A percentile compares a stretch with the other conserved stretches of the same genome.
Conservation (phyloP, 2,329 filamentous ascomycete species). For the Biscogniauxia mediterranea region DNA sequence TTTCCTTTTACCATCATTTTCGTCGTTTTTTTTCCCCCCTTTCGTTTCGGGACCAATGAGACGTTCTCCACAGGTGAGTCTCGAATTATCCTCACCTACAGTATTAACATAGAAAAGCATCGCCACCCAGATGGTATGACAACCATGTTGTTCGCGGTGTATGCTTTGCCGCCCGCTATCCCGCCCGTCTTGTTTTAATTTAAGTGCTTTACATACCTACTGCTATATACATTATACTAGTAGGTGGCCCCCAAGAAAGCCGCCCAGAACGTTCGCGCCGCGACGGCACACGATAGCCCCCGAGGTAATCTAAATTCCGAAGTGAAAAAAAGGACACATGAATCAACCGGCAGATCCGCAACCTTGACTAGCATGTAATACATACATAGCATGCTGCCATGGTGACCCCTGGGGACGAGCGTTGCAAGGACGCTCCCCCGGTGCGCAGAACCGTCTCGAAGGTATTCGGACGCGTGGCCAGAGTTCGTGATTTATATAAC, state of each 20-base stretch:
- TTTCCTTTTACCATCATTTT: too few species aligned
- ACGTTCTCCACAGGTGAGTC: too few species aligned
- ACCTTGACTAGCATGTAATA: background rate
- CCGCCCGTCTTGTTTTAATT: background rate
- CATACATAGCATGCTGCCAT: background rate
- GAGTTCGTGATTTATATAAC: background rate
- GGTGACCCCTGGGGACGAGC: too few species aligned
- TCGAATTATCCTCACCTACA: too few species aligned
- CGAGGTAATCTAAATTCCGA: background rate
- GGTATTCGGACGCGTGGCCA: background rate
- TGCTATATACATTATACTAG: too few species aligned
- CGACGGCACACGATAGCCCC: background rate
- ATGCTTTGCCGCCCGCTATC: background rate
- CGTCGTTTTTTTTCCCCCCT: too few species aligned
- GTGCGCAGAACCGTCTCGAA: background rate
- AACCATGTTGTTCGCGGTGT: background rate
- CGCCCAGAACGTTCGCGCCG: too few species aligned
- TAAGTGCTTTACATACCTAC: background rate
- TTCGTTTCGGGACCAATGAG: too few species aligned
- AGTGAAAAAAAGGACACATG: background rate
- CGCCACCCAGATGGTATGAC: background rate
- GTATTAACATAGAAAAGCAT: background rate
- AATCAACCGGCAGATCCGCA: background rate
- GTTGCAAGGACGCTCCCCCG: background rate
- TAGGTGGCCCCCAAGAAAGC: too few species aligned